Evolutionary conservation across 2,329 filamentous ascomycete genomes (phyloP).

Genomic region (Ceratocystis harringtonii): DNA sequence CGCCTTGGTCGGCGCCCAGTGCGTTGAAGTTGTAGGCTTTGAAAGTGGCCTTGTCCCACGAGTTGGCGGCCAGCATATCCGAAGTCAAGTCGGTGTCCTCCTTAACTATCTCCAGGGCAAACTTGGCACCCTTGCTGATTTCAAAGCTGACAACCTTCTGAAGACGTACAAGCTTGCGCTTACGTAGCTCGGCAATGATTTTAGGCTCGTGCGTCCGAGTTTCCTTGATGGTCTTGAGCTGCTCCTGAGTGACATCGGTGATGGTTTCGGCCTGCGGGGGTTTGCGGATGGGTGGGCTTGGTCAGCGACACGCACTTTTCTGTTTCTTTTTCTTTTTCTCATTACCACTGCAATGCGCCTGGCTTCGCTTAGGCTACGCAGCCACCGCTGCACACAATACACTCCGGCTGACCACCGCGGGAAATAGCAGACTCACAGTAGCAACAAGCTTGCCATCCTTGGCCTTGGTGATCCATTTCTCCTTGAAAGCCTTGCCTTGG

Average conservation of each 20-base stretch:
- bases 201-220: conserved; percentile 61
- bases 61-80: conserved; percentile 75
- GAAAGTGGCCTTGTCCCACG: conserved; percentile 86
- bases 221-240: conserved; percentile 57
- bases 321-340: background rate
- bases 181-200: conserved; percentile 66
- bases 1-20: conserved; percentile 44
- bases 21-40: conserved; percentile 67
- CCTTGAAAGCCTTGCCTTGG: conserved; percentile 86
- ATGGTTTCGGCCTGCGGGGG: conserved; percentile 50
- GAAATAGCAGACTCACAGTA: conserved; percentile 28
- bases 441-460: conserved; percentile 41
- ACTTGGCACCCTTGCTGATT: conserved; percentile 73
- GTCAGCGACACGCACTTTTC: background rate
- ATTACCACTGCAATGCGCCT: too few species aligned
- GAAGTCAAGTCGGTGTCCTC: conserved; percentile 91
- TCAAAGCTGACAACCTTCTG: conserved; percentile 78
- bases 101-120: conserved; percentile 72
- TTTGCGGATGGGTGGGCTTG: background rate
- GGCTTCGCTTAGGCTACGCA: too few species aligned
- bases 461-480: conserved; percentile 54
- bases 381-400: background rate
- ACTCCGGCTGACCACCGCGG: background rate
- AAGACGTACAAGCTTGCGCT: conserved; percentile 74
- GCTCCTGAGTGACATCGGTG: conserved; percentile 60